These are phyloP conservation scores for Dissophora ornata DNA, from an alignment of 192 early-diverging fungal species.

Conservation along the genomic window DNA sequence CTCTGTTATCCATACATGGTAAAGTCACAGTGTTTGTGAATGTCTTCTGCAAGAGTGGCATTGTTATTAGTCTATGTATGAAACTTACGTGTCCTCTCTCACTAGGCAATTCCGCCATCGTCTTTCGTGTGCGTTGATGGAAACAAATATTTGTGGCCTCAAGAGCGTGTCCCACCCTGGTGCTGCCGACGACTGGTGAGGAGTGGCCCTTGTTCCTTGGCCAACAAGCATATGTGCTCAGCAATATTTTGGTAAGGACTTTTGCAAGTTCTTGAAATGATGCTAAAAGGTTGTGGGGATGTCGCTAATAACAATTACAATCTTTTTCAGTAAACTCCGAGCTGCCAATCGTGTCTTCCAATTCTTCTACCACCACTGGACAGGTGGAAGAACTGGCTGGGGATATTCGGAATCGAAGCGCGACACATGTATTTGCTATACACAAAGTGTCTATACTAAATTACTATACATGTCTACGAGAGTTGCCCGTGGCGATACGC, in stretches of 20 bases:
- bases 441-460: too few relatives aligned
- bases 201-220: slow-evolving; percentile 17
- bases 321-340: slow-evolving; percentile 16
- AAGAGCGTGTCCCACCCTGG: slow-evolving; percentile 6
- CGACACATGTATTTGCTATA: too few relatives aligned
- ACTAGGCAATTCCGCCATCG: slow-evolving; percentile 14
- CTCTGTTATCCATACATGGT: slow-evolving; percentile 25
- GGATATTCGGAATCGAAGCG: too few relatives aligned
- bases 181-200: slow-evolving; percentile 16
- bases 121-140: slow-evolving; percentile 14
- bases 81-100: slow-evolving; percentile 9
- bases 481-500: too few relatives aligned
- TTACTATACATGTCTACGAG: too few relatives aligned
- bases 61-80: neutral
- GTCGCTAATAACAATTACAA: too few relatives aligned
- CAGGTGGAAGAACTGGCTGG: too few relatives aligned
- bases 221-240: slow-evolving; percentile 8
- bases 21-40: slow-evolving; percentile 12
- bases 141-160: slow-evolving; percentile 17
- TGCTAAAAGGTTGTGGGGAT: too few relatives aligned
- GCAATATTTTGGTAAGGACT: slow-evolving; percentile 15
- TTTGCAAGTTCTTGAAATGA: neutral
- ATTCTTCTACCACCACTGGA: too few relatives aligned
- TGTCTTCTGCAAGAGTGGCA: neutral
- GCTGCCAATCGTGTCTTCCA: too few relatives aligned